Base-by-base conservation (phyloP, 208 protist species). In the Tetramitus jugosus region DNA sequence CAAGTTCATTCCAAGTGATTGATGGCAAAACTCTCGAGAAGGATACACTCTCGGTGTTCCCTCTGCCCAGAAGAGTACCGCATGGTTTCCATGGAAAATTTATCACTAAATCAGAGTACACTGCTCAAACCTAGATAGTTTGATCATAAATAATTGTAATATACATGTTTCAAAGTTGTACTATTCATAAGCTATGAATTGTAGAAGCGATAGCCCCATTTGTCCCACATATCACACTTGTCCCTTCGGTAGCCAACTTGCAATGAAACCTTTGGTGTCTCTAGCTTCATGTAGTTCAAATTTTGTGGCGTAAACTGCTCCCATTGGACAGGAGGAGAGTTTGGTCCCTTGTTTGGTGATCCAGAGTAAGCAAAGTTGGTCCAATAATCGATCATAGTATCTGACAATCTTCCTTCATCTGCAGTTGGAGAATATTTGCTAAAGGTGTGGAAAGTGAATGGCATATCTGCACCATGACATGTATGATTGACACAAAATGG, bases 71-170 rank as follows among this genome's bases (percentile, higher is more conserved):
- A 56, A 56, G 60, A 74, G 64, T 79, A 6, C 77, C 77, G 10
- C 53, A 45, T 74, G 77, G 77, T 26, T 79, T 79, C 26, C 77
- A 79, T 74, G 77, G 77, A 29, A 74, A 40, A 3, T 79, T 40
- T 2, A 7, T 77, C 33, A 68, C 52, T 17, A 49, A 49, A 49
- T 49, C 4, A 49, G 14, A 49, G n/a, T n/a, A n/a, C n/a, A n/a
- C n/a, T n/a, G n/a, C n/a, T n/a, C n/a, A n/a, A n/a, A n/a, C n/a
- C n/a, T n/a, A n/a, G n/a, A n/a, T n/a, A n/a, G n/a, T n/a, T n/a
- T n/a, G n/a, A n/a, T n/a, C n/a, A n/a, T n/a, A n/a, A n/a, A n/a
- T n/a, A n/a, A n/a, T n/a, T n/a, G n/a, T n/a, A n/a, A n/a, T n/a
- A n/a, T n/a, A n/a, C n/a, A n/a, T n/a, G n/a, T n/a, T n/a, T n/a